phyloP scores from a whole-genome alignment of 768 basidiomycete genomes.

The Infundibulicybe gibba region DNA sequence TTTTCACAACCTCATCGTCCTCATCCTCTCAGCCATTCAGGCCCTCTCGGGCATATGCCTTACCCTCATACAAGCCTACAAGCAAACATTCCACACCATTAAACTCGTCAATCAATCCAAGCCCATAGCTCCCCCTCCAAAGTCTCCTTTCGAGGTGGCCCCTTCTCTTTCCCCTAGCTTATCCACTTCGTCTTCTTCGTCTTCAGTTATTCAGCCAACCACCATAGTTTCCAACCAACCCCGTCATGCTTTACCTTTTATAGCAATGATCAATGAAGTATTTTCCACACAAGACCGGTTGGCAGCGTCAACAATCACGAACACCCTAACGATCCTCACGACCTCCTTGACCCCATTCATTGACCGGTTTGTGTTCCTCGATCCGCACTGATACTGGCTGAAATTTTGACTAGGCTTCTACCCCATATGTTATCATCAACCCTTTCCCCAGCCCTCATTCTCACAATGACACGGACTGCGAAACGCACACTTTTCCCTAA shows the following conservation, averaged over 20 bases:
- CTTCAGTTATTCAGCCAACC: neutral
- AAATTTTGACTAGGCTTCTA: slow-evolving; percentile 46
- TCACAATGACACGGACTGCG: slow-evolving; percentile 47
- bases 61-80: slow-evolving; percentile 64
- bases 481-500: slow-evolving; percentile 83
- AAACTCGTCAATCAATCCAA: slow-evolving; percentile 55
- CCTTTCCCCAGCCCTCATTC: slow-evolving; percentile 48
- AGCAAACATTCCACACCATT: slow-evolving; percentile 59
- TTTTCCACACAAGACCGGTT: slow-evolving; percentile 45
- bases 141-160: neutral
- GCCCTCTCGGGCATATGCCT: slow-evolving; percentile 67
- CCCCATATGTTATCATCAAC: slow-evolving; percentile 60
- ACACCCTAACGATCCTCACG: slow-evolving; percentile 42
- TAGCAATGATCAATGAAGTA: slow-evolving; percentile 47
- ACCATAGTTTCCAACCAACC: slow-evolving; percentile 3
- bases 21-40: slow-evolving; percentile 74
- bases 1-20: slow-evolving; percentile 49
- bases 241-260: slow-evolving; percentile 37
- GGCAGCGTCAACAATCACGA: slow-evolving; percentile 42
- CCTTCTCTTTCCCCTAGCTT: slow-evolving; percentile 16
- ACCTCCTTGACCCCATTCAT: slow-evolving; percentile 49
- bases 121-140: slow-evolving; percentile 12
- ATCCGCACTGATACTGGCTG: neutral
- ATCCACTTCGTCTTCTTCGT: slow-evolving; percentile 6
- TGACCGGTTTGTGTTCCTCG: slow-evolving; percentile 42